Evolutionary conservation across 2,329 filamentous ascomycete species (phyloP).

Genomic region (Metarhizium anisopliae): DNA sequence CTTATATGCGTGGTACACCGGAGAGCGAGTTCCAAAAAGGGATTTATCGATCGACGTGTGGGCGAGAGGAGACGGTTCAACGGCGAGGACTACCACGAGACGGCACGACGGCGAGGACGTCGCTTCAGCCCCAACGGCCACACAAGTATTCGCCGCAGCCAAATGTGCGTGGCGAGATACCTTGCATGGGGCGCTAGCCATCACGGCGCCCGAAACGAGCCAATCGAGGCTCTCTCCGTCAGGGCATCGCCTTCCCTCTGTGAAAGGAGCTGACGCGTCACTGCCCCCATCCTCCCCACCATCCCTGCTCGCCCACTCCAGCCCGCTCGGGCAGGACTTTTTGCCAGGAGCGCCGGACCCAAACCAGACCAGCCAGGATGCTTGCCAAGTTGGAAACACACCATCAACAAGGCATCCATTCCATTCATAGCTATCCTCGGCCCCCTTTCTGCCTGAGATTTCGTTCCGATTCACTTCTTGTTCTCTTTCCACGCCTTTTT

Average conservation of each 20-base stretch:
- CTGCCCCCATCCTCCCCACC: constrained; percentile 9
- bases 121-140: constrained; percentile 2
- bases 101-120: neutral
- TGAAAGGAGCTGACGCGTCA: constrained; percentile 20
- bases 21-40: neutral
- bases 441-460: constrained; percentile 20
- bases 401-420: constrained; percentile 18
- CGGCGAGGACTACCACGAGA: neutral
- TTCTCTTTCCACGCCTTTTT: constrained; percentile 3
- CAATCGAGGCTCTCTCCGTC: neutral
- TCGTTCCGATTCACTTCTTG: constrained; percentile 10
- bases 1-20: neutral
- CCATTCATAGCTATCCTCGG: constrained; percentile 23
- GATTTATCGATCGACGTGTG: neutral
- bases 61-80: neutral
- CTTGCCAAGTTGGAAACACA: constrained; percentile 2
- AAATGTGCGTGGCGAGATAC: constrained; percentile 1
- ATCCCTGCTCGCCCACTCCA: constrained; percentile 12
- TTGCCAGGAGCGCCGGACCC: constrained; percentile 7
- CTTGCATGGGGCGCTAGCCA: neutral
- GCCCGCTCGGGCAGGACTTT: constrained; percentile 1
- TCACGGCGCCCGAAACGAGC: neutral
- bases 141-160: neutral
- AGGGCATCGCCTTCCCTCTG: constrained; percentile 1
- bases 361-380: constrained; percentile 3